These are phyloP conservation scores for Hygrophorus pudorinus DNA, from an alignment of 768 basidiomycete genomes.

Conservation along the genomic window DNA sequence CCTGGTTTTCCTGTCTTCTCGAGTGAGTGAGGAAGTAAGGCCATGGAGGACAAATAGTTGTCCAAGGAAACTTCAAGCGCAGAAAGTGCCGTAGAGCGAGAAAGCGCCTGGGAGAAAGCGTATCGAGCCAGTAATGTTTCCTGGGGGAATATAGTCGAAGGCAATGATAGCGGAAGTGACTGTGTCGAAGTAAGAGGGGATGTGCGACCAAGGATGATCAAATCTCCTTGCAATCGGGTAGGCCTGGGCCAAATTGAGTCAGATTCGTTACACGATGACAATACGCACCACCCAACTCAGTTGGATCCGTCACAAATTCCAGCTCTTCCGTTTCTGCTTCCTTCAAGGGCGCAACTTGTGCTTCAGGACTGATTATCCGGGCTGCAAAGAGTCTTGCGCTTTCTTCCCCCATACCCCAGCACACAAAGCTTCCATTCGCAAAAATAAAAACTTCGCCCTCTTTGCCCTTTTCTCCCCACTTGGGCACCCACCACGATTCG, in stretches of 20 bases:
- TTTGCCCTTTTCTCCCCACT: conserved; percentile 44
- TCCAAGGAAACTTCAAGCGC: conserved; percentile 82
- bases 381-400: conserved; percentile 61
- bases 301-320: conserved; percentile 87
- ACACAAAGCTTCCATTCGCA: conserved; percentile 80
- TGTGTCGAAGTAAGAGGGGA: conserved; percentile 46
- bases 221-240: conserved; percentile 83
- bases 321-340: conserved; percentile 83
- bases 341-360: conserved; percentile 54
- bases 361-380: conserved; percentile 48
- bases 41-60: conserved; percentile 74
- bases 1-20: conserved; percentile 78
- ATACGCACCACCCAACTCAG: conserved; percentile 52
- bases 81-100: conserved; percentile 80
- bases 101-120: conserved; percentile 84
- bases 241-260: conserved; percentile 33
- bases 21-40: conserved; percentile 65
- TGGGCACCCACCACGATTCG: conserved; percentile 44
- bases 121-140: conserved; percentile 81
- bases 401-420: conserved; percentile 76
- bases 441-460: conserved; percentile 87
- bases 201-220: conserved; percentile 78
- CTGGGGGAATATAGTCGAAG: conserved; percentile 47
- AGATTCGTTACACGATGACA: conserved; percentile 6
- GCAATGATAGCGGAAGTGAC: conserved; percentile 33